Evolutionary conservation across 495 filamentous ascomycete species (phyloP).

Genomic region (Penicillium longicatenatum): DNA sequence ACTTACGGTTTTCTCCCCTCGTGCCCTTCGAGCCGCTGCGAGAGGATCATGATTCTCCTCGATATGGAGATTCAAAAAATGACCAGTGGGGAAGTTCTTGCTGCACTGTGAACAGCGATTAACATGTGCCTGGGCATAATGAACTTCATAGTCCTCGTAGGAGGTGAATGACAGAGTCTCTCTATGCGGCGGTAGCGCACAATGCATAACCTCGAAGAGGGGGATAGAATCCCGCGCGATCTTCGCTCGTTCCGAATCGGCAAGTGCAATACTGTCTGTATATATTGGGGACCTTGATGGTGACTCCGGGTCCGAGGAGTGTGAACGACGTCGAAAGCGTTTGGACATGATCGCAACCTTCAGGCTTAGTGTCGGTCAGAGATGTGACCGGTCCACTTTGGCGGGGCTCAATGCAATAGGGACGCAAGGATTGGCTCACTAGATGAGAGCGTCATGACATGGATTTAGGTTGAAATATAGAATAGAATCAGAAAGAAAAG

Average conservation of each 20-base stretch:
- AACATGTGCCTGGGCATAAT: slow-evolving; percentile 78
- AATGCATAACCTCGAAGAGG: slow-evolving; percentile 60
- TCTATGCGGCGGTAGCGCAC: slow-evolving; percentile 77
- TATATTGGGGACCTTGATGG: slow-evolving; percentile 24
- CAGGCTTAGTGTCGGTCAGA: slow-evolving; percentile 9
- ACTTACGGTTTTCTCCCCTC: slow-evolving; percentile 85
- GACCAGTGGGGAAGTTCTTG: slow-evolving; percentile 73
- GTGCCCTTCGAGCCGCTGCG: slow-evolving; percentile 64
- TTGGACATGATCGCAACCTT: slow-evolving; percentile 53
- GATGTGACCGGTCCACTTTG: slow-evolving; percentile 24
- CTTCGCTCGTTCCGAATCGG: slow-evolving; percentile 28
- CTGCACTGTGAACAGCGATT: slow-evolving; percentile 83
- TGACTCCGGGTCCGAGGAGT: slow-evolving; percentile 27
- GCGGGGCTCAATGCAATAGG: slow-evolving; percentile 23
- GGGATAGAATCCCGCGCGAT: slow-evolving; percentile 25
- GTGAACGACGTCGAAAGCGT: slow-evolving; percentile 57
- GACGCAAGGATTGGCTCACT: slow-evolving; percentile 1
- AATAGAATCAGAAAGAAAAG: not conserved
- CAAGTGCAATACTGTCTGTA: slow-evolving; percentile 16
- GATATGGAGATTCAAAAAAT: slow-evolving; percentile 81
- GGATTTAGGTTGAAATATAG: not conserved
- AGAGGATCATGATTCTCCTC: slow-evolving; percentile 90
- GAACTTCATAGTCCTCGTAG: slow-evolving; percentile 82
- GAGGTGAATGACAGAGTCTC: slow-evolving; percentile 67
- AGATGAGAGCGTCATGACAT: not conserved